Evolutionary conservation across 495 filamentous ascomycete genomes (phyloP).

Genomic region (Talaromyces ruber): DNA sequence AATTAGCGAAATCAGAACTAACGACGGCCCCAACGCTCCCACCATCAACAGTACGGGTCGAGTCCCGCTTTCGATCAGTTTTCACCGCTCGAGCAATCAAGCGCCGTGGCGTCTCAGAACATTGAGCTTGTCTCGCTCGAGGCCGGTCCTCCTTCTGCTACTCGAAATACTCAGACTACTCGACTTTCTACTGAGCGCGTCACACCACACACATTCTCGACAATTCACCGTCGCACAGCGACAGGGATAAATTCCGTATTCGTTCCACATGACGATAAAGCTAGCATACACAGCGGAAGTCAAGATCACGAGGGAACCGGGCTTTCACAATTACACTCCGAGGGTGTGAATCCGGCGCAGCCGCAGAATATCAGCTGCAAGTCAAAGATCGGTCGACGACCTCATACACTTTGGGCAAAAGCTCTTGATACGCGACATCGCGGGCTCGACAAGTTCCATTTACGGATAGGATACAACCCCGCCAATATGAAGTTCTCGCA

Average conservation of each 20-base stretch:
- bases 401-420: constrained; percentile 29
- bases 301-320: constrained; percentile 3
- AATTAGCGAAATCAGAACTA: background rate
- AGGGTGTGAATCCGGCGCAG: background rate
- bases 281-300: background rate
- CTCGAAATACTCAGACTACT: background rate
- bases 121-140: constrained; percentile 32
- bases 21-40: background rate
- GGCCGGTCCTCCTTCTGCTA: constrained; percentile 8
- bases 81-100: background rate
- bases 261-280: constrained; percentile 1
- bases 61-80: background rate
- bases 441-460: constrained; percentile 15
- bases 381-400: background rate
- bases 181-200: background rate
- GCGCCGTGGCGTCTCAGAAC: constrained; percentile 21
- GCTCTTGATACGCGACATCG: constrained; percentile 20
- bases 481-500: constrained; percentile 99
- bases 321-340: background rate
- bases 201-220: background rate
- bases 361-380: background rate
- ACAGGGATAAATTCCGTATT: background rate
- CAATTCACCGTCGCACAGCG: background rate
- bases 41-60: background rate
- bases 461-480: constrained; percentile 22